Percentiles rank a stretch among this genome's conserved stretches.
These are phyloP conservation scores for Nitzschia sp. DNA, from an alignment of 108 stramenopile genomes.

Conservation along the genomic window DNA sequence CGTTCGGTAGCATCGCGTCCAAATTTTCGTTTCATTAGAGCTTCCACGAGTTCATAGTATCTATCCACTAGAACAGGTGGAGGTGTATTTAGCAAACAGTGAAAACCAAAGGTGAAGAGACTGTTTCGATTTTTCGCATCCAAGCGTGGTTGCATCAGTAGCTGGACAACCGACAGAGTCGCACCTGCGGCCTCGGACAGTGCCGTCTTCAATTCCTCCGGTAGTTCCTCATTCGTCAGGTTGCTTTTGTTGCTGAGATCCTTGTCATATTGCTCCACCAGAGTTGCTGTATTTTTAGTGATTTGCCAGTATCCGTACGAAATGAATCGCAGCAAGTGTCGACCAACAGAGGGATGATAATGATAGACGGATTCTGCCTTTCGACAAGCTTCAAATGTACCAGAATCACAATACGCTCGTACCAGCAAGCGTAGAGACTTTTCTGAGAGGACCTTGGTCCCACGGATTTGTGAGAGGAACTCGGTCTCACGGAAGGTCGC, in stretches of 20 bases:
- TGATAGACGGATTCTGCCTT: constrained; percentile 24
- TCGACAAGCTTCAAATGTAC: constrained; percentile 5
- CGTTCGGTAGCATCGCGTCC: neutral
- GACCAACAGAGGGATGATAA: constrained; percentile 1
- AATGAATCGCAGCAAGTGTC: constrained; percentile 6
- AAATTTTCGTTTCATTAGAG: constrained; percentile 27
- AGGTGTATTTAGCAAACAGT: constrained; percentile 18
- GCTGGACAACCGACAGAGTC: neutral
- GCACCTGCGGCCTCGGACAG: neutral
- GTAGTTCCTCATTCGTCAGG: too few relatives aligned
- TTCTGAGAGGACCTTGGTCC: constrained; percentile 19
- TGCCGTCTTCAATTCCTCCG: neutral
- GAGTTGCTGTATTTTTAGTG: neutral
- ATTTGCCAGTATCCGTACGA: constrained; percentile 21
- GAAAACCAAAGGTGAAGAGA: constrained; percentile 18
- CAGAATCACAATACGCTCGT: constrained; percentile 23
- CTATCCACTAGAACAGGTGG: neutral
- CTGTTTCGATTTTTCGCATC: neutral
- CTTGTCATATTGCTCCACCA: neutral
- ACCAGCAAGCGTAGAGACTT: constrained; percentile 22
- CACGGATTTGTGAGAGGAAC: too few relatives aligned
- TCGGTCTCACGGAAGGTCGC: neutral
- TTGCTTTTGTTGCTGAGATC: neutral
- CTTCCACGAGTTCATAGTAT: constrained; percentile 23
- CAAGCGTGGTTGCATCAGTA: neutral